phyloP scores from a whole-genome alignment of 2,329 filamentous ascomycete species.

The Passalora sequoiae region DNA sequence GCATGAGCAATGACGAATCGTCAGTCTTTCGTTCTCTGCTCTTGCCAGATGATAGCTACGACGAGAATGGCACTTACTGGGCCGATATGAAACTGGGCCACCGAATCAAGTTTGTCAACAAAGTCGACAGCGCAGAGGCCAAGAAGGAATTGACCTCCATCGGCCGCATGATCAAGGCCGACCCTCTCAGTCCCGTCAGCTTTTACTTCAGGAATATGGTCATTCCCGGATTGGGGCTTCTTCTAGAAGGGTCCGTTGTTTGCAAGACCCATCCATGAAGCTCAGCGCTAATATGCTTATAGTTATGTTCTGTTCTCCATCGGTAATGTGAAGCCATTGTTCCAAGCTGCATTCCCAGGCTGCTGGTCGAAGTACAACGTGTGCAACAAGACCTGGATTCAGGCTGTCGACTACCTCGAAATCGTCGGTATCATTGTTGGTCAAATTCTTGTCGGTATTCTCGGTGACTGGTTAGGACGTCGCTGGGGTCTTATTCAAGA shows the following conservation, averaged over 20 bases:
- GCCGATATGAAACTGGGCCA: conserved; percentile 71
- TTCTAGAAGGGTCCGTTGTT: conserved; percentile 73
- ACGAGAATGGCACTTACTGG: conserved; percentile 81
- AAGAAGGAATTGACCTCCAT: conserved; percentile 61
- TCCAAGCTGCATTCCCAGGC: conserved; percentile 64
- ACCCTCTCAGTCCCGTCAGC: conserved; percentile 74
- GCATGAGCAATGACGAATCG: conserved; percentile 55
- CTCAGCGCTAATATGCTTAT: conserved; percentile 5
- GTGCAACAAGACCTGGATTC: conserved; percentile 75
- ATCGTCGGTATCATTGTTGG: conserved; percentile 93
- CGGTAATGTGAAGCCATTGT: conserved; percentile 81
- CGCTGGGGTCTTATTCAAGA: conserved; percentile 96
- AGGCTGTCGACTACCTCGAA: conserved; percentile 83
- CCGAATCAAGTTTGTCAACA: conserved; percentile 68
- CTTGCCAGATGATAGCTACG: conserved; percentile 84
- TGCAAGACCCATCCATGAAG: too few species aligned
- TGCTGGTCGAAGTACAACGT: conserved; percentile 64
- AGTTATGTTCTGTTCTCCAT: conserved; percentile 96
- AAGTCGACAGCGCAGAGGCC: conserved; percentile 67
- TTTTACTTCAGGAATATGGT: conserved; percentile 91
- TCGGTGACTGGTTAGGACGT: conserved; percentile 77
- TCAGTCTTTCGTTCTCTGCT: conserved; percentile 72
- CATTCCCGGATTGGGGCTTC: conserved; percentile 83
- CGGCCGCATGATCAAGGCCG: conserved; percentile 75
- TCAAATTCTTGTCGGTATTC: conserved; percentile 78